These are phyloP conservation scores for Aspergillus piperis DNA, from an alignment of 2,329 filamentous ascomycete genomes.

Conservation along the genomic window DNA sequence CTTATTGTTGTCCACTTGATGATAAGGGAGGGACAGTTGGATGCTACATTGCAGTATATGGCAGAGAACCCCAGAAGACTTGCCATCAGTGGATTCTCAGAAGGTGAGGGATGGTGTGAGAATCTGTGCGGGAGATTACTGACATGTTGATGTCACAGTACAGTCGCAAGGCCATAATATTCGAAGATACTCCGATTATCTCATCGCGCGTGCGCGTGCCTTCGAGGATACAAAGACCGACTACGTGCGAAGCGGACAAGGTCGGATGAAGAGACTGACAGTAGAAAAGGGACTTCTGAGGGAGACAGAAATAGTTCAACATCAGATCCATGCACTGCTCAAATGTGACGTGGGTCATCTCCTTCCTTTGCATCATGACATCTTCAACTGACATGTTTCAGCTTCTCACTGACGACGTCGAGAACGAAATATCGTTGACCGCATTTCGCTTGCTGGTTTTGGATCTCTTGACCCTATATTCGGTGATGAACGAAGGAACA, in stretches of 20 bases:
- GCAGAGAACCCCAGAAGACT: constrained; percentile 79
- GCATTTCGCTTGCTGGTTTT: constrained; percentile 89
- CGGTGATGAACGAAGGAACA: constrained; percentile 93
- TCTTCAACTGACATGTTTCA: constrained; percentile 40
- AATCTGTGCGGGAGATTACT: constrained; percentile 31
- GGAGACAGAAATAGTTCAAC: constrained; percentile 88
- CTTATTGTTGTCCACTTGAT: constrained; percentile 95
- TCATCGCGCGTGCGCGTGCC: constrained; percentile 77
- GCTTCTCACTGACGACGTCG: constrained; percentile 83
- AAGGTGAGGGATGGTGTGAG: constrained; percentile 66
- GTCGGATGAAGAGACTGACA: constrained; percentile 77
- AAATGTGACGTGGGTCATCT: constrained; percentile 76
- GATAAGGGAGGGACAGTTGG: constrained; percentile 90
- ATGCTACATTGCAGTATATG: constrained; percentile 83
- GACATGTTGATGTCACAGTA: constrained; percentile 55
- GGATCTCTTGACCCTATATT: constrained; percentile 86
- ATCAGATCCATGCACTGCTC: constrained; percentile 79
- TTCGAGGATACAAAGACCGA: constrained; percentile 84
- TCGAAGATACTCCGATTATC: constrained; percentile 83
- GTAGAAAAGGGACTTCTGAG: constrained; percentile 90
- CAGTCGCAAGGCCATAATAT: constrained; percentile 96
- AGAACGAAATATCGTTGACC: constrained; percentile 95
- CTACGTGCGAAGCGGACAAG: constrained; percentile 81
- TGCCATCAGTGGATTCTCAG: constrained; percentile 86
- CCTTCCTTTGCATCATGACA: not conserved